Evolutionary conservation across 805 yeast species (phyloP), one percentile per base, ranked within the genome.

Genomic region (Citeromyces matritensis): DNA sequence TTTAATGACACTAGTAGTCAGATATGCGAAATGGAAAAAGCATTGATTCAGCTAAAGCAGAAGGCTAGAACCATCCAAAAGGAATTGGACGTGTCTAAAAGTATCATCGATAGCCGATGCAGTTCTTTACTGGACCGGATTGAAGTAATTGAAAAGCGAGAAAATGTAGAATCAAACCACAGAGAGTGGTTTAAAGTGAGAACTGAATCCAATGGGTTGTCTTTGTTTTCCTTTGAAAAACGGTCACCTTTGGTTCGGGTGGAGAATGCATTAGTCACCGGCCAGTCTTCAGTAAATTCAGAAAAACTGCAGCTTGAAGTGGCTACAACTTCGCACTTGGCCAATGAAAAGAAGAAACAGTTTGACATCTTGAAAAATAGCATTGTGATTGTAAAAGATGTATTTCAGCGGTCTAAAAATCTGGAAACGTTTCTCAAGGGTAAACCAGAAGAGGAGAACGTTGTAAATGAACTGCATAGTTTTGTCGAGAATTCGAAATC

Each of bases 81-180:
- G 7, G 74, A 68, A 40, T 47, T 68, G 19, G 48, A 53, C 15
- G 58, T 57, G 12, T 57, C 74, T 1, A 59, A 64, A 39, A 66
- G 73, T 3, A 56, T 69, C 3, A 39, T 69, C 15, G 75, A 69
- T 34, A 62, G 68, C 35, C 58, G 53, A 37, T 44, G 69, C 1
- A 60, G 68, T 9, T 55, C 55, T 27, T 64, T 60, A 36, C 58
- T 58, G 10, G 62, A 61, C 24, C 39, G 51, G 3, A 34, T 52
- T 11, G 44, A 42, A 10, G 37, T 33, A 25, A 33, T 54, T 4
- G 47, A 46, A 19, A 26, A 37, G 2, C 28, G 33, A n/a, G 38
- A 39, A 17, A 17, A 17, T 17, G 21, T 17, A 17, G 21, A 5
- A 5, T 17, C 21, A 17, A 17, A 17, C 21, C 21, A 17, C 21